Conservation (phyloP, 106 monocot genomes). For the Allium fistulosum region DNA sequence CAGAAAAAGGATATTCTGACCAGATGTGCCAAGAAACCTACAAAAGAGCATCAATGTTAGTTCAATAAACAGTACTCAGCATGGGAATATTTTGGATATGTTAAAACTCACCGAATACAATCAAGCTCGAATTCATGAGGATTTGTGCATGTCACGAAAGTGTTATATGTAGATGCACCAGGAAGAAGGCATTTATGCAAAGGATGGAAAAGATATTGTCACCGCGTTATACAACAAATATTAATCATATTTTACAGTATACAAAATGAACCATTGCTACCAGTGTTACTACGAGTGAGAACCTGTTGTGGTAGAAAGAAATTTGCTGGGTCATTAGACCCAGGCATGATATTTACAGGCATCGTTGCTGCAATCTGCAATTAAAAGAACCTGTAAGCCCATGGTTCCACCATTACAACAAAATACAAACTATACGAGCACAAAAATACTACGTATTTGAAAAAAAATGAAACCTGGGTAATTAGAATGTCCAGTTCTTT, state of each 20-base stretch:
- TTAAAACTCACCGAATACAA: slow-evolving; percentile 39
- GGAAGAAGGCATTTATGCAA: slow-evolving; percentile 89
- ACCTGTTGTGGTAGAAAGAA: slow-evolving; percentile 98
- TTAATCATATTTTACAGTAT: not conserved
- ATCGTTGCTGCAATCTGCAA: slow-evolving; percentile 82
- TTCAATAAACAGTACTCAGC: not conserved
- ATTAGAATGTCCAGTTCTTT: slow-evolving; percentile 93
- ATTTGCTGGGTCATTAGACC: slow-evolving; percentile 82
- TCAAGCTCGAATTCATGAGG: slow-evolving; percentile 96
- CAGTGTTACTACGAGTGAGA: not conserved
- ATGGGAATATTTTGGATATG: not conserved
- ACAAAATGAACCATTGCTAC: not conserved
- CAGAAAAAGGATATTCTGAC: slow-evolving; percentile 96
- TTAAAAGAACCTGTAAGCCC: not conserved
- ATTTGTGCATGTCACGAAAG: slow-evolving; percentile 86
- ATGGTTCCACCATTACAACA: not conserved
- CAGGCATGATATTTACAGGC: slow-evolving; percentile 98
- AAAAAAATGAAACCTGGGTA: slow-evolving; percentile 53
- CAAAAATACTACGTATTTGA: not conserved
- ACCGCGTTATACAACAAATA: slow-evolving; percentile 6
- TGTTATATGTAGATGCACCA: slow-evolving; percentile 86
- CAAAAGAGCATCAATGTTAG: not conserved
- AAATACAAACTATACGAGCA: not conserved
- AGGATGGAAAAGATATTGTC: slow-evolving; percentile 38
- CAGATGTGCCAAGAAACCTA: slow-evolving; percentile 96